phyloP scores from a whole-genome alignment of 164 flowering plant genomes.

The Brasenia schreberi region DNA sequence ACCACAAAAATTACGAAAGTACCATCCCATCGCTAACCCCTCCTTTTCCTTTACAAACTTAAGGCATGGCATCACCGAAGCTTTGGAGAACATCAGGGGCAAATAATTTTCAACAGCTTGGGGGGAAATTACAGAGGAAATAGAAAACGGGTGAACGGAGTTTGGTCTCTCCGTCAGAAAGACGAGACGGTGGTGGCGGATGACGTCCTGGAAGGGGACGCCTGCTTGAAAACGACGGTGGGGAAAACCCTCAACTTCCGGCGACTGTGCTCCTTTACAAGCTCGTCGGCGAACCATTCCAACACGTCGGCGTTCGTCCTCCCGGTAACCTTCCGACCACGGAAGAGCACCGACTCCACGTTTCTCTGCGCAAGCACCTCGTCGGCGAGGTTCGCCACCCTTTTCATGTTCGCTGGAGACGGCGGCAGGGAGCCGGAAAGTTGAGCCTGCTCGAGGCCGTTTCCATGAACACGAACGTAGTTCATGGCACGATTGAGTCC shows the following conservation, averaged over 20 bases:
- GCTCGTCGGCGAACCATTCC: slow-evolving; percentile 89
- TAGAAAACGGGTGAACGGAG: no score
- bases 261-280: slow-evolving; percentile 85
- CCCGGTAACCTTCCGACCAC: slow-evolving; percentile 68
- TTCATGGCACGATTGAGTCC: slow-evolving; percentile 22
- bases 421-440: no score
- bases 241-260: slow-evolving; percentile 95
- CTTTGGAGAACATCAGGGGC: no score
- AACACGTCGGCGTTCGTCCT: slow-evolving; percentile 73
- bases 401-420: slow-evolving; percentile 2
- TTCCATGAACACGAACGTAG: slow-evolving; percentile 28
- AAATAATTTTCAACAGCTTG: no score
- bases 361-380: slow-evolving; percentile 68
- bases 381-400: slow-evolving; percentile 2
- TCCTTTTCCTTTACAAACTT: no score
- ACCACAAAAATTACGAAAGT: no score
- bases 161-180: no score
- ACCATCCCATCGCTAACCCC: no score
- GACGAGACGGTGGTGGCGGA: no score
- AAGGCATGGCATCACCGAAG: no score
- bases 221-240: slow-evolving; percentile 96
- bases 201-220: slow-evolving; percentile 10
- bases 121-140: no score
- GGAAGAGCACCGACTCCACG: slow-evolving; percentile 81
- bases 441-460: no score